phyloP scores from a whole-genome alignment of 768 basidiomycete genomes.

The Myochromella boudieri region DNA sequence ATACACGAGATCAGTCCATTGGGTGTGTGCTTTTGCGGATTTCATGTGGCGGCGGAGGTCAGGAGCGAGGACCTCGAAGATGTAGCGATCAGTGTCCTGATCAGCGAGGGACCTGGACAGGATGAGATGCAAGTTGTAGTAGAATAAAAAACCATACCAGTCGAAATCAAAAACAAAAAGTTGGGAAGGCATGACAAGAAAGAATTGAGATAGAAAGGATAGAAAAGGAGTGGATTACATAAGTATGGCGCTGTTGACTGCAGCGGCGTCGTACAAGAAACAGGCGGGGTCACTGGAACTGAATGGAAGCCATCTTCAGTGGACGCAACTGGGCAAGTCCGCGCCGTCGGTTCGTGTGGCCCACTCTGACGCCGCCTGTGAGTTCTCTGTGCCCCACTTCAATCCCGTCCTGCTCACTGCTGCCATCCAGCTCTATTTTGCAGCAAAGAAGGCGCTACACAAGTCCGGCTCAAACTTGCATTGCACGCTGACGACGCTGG shows the following conservation, averaged over 20 bases:
- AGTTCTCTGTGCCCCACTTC: conserved; percentile 28
- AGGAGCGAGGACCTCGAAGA: conserved; percentile 85
- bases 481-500: conserved; percentile 68
- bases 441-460: conserved; percentile 79
- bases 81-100: conserved; percentile 95
- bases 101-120: conserved; percentile 78
- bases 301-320: conserved; percentile 70
- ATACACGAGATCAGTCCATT: conserved; percentile 97
- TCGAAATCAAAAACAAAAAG: conserved; percentile 97
- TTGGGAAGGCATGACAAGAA: conserved; percentile 49
- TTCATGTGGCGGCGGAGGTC: conserved; percentile 84
- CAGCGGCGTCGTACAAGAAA: conserved; percentile 87
- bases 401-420: conserved; percentile 16
- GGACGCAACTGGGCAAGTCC: conserved; percentile 74
- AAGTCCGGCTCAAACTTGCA: conserved; percentile 76
- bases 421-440: conserved; percentile 68
- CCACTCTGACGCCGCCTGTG: conserved; percentile 60
- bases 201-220: conserved; percentile 23
- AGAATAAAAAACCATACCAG: conserved; percentile 53
- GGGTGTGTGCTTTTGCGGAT: conserved; percentile 54
- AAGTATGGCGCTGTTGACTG: conserved; percentile 67
- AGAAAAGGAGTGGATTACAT: conserved; percentile 21
- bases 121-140: conserved; percentile 5
- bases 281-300: conserved; percentile 71
- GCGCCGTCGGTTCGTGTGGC: conserved; percentile 64